phyloP scores from a whole-genome alignment of 2,329 filamentous ascomycete species.

The Blastomyces gilchristii region DNA sequence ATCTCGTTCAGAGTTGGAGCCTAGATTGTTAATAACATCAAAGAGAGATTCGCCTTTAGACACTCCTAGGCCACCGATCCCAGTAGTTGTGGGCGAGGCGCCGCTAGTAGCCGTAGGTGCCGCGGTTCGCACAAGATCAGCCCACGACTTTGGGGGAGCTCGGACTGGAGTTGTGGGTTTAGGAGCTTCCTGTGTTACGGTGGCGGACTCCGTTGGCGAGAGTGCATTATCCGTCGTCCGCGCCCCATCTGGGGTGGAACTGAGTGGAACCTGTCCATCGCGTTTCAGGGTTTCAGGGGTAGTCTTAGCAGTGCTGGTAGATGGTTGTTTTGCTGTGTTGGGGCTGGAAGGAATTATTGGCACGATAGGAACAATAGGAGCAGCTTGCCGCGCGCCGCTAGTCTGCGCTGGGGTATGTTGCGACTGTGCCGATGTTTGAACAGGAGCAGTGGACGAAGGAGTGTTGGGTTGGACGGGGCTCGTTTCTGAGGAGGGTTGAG shows the following conservation, averaged over 20 bases:
- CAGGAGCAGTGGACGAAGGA: conserved; percentile 42
- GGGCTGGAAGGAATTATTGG: conserved; percentile 34
- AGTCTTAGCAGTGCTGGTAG: conserved; percentile 20
- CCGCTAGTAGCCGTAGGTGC: conserved; percentile 26
- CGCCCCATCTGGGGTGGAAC: conserved; percentile 9
- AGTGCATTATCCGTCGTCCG: conserved; percentile 3
- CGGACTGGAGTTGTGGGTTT: conserved; percentile 33
- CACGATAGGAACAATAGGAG: conserved; percentile 42
- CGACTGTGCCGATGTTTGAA: conserved; percentile 23
- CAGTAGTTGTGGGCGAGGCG: conserved; percentile 19
- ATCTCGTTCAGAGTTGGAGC: conserved; percentile 49
- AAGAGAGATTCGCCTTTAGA: conserved; percentile 54
- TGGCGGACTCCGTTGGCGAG: conserved; percentile 5
- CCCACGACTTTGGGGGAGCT: conserved; percentile 56
- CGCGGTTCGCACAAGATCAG: conserved; percentile 53
- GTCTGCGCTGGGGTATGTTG: conserved; percentile 25
- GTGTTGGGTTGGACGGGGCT: conserved; percentile 47
- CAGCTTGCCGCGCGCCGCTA: conserved; percentile 35
- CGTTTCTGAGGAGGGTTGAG: conserved; percentile 48
- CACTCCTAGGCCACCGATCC: conserved; percentile 30
- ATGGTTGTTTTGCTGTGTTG: conserved; percentile 24
- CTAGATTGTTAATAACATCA: conserved; percentile 66
- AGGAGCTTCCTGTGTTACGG: conserved; percentile 11
- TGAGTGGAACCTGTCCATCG: conserved; percentile 9
- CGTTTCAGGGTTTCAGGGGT: conserved; percentile 30